These are phyloP conservation scores for Haberlea rhodopensis DNA, from an alignment of 257 asterid species.

Conservation along the genomic window DNA sequence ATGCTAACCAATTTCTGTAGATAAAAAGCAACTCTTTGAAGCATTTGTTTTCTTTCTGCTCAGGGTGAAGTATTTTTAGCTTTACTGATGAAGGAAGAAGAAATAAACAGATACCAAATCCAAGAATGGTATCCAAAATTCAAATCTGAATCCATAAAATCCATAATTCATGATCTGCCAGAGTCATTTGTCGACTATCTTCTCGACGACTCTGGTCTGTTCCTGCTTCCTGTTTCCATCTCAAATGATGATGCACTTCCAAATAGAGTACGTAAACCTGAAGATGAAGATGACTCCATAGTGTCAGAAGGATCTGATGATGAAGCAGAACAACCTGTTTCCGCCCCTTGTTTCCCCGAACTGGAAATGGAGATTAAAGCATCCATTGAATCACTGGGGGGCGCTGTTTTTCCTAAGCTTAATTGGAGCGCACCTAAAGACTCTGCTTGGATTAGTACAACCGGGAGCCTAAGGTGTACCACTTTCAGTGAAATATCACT, in stretches of 20 bases:
- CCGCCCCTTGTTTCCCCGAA: slow-evolving; percentile 76
- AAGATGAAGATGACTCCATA: slow-evolving; percentile 65
- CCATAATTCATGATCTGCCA: slow-evolving; percentile 66
- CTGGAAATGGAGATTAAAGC: slow-evolving; percentile 55
- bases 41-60: slow-evolving; percentile 8
- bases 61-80: slow-evolving; percentile 10
- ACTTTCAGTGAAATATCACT: slow-evolving; percentile 75
- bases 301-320: slow-evolving; percentile 60
- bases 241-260: slow-evolving; percentile 70
- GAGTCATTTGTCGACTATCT: slow-evolving; percentile 73
- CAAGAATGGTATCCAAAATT: slow-evolving; percentile 92
- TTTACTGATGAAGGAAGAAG: slow-evolving; percentile 61
- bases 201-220: slow-evolving; percentile 60
- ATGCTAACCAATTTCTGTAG: too few relatives aligned
- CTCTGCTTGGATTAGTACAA: slow-evolving; percentile 82
- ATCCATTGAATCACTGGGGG: slow-evolving; percentile 74
- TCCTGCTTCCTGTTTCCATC: slow-evolving; percentile 74
- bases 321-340: slow-evolving; percentile 58
- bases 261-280: slow-evolving; percentile 65
- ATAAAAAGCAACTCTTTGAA: neutral
- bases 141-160: slow-evolving; percentile 59
- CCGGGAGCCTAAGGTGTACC: slow-evolving; percentile 69
- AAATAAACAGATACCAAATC: slow-evolving; percentile 78
- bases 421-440: slow-evolving; percentile 97
- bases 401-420: slow-evolving; percentile 85